phyloP scores from a whole-genome alignment of 2,329 filamentous ascomycete species.

The Fusarium coffeatum region DNA sequence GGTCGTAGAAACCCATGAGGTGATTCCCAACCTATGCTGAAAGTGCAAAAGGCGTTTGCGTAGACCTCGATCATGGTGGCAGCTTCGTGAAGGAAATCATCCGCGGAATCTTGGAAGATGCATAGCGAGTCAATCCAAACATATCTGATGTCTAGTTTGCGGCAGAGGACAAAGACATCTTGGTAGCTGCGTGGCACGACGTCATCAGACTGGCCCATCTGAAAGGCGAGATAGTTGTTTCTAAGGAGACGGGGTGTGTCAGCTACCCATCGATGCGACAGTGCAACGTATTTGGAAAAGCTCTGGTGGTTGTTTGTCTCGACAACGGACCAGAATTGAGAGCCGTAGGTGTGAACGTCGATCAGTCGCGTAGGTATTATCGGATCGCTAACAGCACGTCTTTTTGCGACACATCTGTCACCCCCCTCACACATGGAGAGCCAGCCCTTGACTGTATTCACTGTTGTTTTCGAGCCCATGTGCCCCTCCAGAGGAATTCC shows the following conservation, averaged over 20 bases:
- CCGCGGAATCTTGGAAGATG: not conserved
- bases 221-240: not conserved
- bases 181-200: not conserved
- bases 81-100: not conserved
- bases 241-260: fast-evolving
- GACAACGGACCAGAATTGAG: fast-evolving
- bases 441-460: too few relatives aligned
- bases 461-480: too few relatives aligned
- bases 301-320: fast-evolving
- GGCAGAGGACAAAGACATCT: not conserved
- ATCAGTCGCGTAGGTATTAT: too few relatives aligned
- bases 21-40: not conserved
- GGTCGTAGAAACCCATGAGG: not conserved
- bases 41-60: slow-evolving; percentile 1
- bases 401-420: too few relatives aligned
- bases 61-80: slow-evolving; percentile 2
- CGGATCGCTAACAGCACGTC: too few relatives aligned
- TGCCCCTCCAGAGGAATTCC: too few relatives aligned
- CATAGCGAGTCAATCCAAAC: slow-evolving; percentile 11
- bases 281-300: not conserved
- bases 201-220: not conserved
- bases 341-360: not conserved
- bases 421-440: too few relatives aligned
- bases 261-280: not conserved
- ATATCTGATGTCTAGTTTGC: too few relatives aligned